Percentiles rank a stretch among this genome's conserved stretches.
Conservation (phyloP, 2,329 filamentous ascomycete species). For the Plenodomus biglobosus region DNA sequence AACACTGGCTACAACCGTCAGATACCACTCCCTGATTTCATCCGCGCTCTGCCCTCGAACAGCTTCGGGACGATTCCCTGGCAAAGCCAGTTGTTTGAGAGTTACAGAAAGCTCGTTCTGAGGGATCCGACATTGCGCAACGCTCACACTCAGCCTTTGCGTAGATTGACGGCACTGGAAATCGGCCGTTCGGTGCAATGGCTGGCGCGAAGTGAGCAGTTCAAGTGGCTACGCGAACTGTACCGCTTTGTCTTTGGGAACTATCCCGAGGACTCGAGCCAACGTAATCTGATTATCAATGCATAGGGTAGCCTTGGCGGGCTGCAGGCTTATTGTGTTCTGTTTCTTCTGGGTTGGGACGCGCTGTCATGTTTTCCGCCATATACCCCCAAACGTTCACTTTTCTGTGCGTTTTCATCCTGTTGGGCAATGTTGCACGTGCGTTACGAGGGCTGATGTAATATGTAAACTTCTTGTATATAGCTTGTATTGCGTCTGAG, state of each 20-base stretch:
- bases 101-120: constrained; percentile 78
- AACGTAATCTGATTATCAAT: constrained; percentile 64
- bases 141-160: constrained; percentile 53
- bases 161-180: constrained; percentile 70
- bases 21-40: constrained; percentile 69
- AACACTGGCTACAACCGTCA: constrained; percentile 76
- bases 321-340: not conserved
- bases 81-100: constrained; percentile 71
- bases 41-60: constrained; percentile 72
- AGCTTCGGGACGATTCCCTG: constrained; percentile 74
- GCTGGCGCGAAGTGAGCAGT: constrained; percentile 72
- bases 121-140: constrained; percentile 66
- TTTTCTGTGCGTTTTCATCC: not conserved
- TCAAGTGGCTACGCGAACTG: constrained; percentile 77
- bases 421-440: not conserved
- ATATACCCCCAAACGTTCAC: constrained; percentile 37
- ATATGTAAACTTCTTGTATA: not conserved
- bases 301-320: constrained; percentile 23
- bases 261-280: constrained; percentile 73
- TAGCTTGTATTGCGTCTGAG: not conserved
- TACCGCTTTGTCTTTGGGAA: constrained; percentile 86
- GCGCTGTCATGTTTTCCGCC: constrained; percentile 21
- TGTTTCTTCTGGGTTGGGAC: not conserved
- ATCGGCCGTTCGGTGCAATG: constrained; percentile 76
- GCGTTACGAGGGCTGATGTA: not conserved